A percentile compares a stretch with the other conserved stretches of the same genome.
Conservation (phyloP, 805 yeast species). For the Wickerhamiella brachini region DNA sequence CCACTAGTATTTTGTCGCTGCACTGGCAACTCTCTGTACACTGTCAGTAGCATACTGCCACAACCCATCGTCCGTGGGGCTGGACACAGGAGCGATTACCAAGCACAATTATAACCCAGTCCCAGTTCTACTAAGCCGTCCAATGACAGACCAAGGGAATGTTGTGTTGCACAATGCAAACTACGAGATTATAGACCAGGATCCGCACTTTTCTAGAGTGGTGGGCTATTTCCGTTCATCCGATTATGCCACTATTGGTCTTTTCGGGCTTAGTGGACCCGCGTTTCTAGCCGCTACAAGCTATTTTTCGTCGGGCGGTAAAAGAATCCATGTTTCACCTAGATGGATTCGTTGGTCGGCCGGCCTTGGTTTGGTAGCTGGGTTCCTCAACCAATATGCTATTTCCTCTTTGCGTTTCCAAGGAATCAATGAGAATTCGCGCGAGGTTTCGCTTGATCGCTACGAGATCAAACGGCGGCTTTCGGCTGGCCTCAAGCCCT, state of each 20-base stretch:
- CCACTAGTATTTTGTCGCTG: too few relatives aligned
- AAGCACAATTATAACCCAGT: too few relatives aligned
- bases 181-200: slow-evolving; percentile 51
- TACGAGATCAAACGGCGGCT: slow-evolving; percentile 56
- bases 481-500: slow-evolving; percentile 51
- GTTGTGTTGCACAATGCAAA: slow-evolving; percentile 19
- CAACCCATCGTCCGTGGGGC: too few relatives aligned
- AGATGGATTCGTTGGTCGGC: slow-evolving; percentile 49
- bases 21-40: too few relatives aligned
- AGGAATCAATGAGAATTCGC: slow-evolving; percentile 60
- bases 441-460: slow-evolving; percentile 62
- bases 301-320: slow-evolving; percentile 36
- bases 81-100: too few relatives aligned
- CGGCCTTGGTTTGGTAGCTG: slow-evolving; percentile 54
- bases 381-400: slow-evolving; percentile 58
- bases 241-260: slow-evolving; percentile 43
- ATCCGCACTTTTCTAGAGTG: slow-evolving; percentile 63
- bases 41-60: too few relatives aligned
- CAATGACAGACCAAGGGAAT: slow-evolving; percentile 9
- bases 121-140: neutral
- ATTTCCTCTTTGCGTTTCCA: slow-evolving; percentile 57
- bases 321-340: slow-evolving; percentile 36
- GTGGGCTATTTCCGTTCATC: slow-evolving; percentile 56
- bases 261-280: slow-evolving; percentile 38
- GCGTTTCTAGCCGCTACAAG: slow-evolving; percentile 32